Evolutionary conservation across 2,329 filamentous ascomycete genomes (phyloP).

Genomic region (Penicillium decumbens): DNA sequence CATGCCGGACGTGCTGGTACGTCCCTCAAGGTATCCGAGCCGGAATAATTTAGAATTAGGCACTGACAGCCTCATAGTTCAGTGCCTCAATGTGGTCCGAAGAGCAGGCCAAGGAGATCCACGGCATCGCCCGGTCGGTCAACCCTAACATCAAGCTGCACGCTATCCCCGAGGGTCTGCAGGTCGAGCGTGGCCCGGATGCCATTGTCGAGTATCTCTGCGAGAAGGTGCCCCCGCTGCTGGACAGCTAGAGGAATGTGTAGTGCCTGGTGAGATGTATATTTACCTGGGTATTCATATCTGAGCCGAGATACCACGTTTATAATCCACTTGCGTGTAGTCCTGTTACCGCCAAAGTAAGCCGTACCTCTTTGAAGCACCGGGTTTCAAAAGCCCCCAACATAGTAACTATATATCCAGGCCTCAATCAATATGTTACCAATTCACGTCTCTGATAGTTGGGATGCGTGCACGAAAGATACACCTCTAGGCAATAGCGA

Average conservation of each 20-base stretch:
- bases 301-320: background rate
- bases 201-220: conserved; percentile 42
- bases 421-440: too few relatives aligned
- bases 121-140: conserved; percentile 35
- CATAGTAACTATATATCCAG: too few relatives aligned
- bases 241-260: conserved; percentile 27
- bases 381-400: too few relatives aligned
- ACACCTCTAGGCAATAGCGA: too few relatives aligned
- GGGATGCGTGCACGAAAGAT: too few relatives aligned
- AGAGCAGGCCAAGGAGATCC: conserved; percentile 38
- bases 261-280: background rate
- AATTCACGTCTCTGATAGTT: too few relatives aligned
- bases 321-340: background rate
- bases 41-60: background rate
- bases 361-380: too few relatives aligned
- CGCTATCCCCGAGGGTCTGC: conserved; percentile 41
- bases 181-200: conserved; percentile 42
- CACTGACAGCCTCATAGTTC: conserved; percentile 45
- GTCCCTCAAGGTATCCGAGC: conserved; percentile 17
- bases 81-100: conserved; percentile 58
- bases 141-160: conserved; percentile 41
- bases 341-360: too few relatives aligned
- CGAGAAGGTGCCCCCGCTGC: conserved; percentile 39
- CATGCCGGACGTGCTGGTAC: conserved; percentile 54
- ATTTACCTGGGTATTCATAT: conserved; percentile 2